phyloP scores from a whole-genome alignment of 225 moss, liverwort and hornwort genomes.

The Marchantia polymorpha region DNA sequence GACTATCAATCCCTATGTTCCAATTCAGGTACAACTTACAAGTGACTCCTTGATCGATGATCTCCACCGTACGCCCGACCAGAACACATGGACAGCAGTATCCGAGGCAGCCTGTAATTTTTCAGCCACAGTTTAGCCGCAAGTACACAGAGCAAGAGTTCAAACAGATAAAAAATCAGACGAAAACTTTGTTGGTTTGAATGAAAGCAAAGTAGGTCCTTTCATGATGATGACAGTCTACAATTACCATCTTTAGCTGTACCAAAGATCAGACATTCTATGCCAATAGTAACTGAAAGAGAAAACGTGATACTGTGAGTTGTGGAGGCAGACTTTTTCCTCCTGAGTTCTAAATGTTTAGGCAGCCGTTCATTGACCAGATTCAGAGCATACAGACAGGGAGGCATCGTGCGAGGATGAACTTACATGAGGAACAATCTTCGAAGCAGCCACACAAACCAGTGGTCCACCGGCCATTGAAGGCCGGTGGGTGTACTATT shows the following conservation, averaged over 20 bases:
- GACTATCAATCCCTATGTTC: not conserved
- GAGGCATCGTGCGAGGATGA: not conserved
- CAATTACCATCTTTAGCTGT: no score
- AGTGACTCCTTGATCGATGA: constrained; percentile 28
- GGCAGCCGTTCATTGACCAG: not conserved
- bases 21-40: constrained; percentile 4
- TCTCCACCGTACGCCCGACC: constrained; percentile 18
- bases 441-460: constrained; percentile 24
- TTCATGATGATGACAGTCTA: not conserved
- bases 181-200: not conserved
- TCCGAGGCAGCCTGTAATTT: constrained; percentile 18
- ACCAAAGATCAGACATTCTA: not conserved
- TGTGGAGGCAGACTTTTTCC: not conserved
- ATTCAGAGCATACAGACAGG: no score
- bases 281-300: not conserved
- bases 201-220: not conserved
- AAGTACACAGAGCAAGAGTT: not conserved
- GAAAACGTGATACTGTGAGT: no score
- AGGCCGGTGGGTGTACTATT: constrained; percentile 13
- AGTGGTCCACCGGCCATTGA: constrained; percentile 30
- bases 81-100: constrained; percentile 20
- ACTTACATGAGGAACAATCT: constrained; percentile 20
- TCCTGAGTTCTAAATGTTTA: not conserved
- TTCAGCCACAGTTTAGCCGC: not conserved
- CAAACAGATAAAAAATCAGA: not conserved